phyloP scores from a whole-genome alignment of 2,329 filamentous ascomycete species.

The Onygenales sp. region DNA sequence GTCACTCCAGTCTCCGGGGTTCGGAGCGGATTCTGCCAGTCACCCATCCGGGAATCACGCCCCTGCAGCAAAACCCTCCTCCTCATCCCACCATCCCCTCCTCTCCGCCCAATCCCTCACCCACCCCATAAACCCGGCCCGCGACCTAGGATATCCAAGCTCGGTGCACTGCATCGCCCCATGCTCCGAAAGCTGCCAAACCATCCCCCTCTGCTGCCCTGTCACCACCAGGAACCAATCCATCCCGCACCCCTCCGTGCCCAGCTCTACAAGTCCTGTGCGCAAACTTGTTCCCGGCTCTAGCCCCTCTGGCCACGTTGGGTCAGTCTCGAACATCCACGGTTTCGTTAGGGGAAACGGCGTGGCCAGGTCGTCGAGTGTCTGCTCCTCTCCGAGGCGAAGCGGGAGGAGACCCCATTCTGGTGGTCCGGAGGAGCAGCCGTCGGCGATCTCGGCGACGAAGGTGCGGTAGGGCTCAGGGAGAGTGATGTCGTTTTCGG shows the following conservation, averaged over 20 bases:
- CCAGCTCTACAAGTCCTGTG: background rate
- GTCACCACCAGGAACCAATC: background rate
- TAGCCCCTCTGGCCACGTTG: background rate
- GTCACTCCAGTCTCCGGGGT: too few species aligned
- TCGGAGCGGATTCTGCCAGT: too few species aligned
- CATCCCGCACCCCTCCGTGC: constrained; percentile 1
- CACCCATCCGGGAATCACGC: too few species aligned
- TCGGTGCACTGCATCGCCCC: background rate
- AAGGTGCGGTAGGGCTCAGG: constrained; percentile 2
- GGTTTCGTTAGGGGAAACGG: background rate
- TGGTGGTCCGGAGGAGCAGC: background rate
- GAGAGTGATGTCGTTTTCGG: background rate
- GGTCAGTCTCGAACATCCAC: background rate
- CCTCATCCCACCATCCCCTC: background rate
- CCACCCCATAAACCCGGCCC: background rate
- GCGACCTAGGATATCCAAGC: background rate
- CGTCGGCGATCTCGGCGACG: constrained; percentile 1
- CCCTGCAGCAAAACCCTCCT: too few species aligned
- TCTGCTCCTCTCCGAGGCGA: too few species aligned
- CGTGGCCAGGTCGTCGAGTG: background rate
- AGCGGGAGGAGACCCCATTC: background rate
- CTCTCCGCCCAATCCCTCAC: background rate
- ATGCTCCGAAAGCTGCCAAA: background rate
- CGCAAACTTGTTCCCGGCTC: background rate
- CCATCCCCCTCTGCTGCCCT: background rate